phyloP scores from a whole-genome alignment of 2,329 filamentous ascomycete genomes.

The Alternaria arbusti region DNA sequence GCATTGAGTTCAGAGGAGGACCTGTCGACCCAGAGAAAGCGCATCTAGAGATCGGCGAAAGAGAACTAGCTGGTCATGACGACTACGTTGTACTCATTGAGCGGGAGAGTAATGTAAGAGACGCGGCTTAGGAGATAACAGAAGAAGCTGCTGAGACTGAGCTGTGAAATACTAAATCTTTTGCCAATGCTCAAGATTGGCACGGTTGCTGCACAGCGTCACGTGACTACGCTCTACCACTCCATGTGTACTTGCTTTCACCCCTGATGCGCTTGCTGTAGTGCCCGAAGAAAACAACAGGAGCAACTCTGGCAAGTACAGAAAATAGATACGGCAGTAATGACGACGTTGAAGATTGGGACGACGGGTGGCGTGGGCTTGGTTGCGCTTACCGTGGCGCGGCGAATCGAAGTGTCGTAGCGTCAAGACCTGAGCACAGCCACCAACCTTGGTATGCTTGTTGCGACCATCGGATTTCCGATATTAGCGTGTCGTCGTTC shows the following conservation, averaged over 20 bases:
- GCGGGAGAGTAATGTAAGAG: not conserved
- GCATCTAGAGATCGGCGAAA: not conserved
- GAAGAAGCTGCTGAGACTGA: not conserved
- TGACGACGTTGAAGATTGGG: not conserved
- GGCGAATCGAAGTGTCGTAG: not conserved
- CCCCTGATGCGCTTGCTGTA: no score
- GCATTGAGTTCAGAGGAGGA: not conserved
- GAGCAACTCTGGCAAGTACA: no score
- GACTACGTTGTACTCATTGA: not conserved
- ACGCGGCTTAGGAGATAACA: not conserved
- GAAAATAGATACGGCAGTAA: no score
- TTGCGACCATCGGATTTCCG: not conserved
- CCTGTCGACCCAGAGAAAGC: not conserved
- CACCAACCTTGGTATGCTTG: not conserved
- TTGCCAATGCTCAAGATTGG: no score
- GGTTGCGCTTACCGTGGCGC: not conserved
- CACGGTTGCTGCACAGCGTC: no score
- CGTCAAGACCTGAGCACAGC: not conserved
- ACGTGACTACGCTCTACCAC: no score
- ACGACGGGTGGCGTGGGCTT: not conserved
- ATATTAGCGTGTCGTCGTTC: no score
- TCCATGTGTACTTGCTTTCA: no score
- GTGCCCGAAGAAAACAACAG: no score
- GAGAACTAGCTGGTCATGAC: not conserved
- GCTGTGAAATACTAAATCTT: not conserved